phyloP scores from a whole-genome alignment of 1,284 basidiomycete genomes.

The Coniferiporia weirii region DNA sequence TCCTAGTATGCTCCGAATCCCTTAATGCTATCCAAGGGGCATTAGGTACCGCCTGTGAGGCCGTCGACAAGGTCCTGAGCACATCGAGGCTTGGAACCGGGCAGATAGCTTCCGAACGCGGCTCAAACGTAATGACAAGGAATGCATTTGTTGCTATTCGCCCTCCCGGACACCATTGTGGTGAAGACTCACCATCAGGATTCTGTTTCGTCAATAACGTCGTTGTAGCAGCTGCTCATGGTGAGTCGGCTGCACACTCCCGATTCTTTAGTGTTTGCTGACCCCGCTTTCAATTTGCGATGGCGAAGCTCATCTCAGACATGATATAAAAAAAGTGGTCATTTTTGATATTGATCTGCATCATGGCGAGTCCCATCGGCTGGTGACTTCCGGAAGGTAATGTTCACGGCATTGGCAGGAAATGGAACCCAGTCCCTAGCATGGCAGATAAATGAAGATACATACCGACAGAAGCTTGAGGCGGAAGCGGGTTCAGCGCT shows the following conservation, averaged over 20 bases:
- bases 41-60: constrained; percentile 77
- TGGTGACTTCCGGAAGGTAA: not conserved
- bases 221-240: constrained; percentile 85
- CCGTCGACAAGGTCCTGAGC: constrained; percentile 62
- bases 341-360: constrained; percentile 95
- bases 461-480: constrained; percentile 64
- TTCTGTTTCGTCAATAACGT: constrained; percentile 97
- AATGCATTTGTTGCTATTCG: constrained; percentile 81
- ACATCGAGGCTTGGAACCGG: constrained; percentile 20
- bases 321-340: constrained; percentile 75
- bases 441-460: constrained; percentile 90
- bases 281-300: not conserved
- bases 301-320: constrained; percentile 66
- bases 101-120: not conserved
- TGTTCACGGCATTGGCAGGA: constrained; percentile 39
- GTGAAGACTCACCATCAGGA: constrained; percentile 81
- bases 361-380: constrained; percentile 50
- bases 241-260: constrained; percentile 33
- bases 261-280: not conserved
- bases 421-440: constrained; percentile 91
- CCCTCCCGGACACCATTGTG: constrained; percentile 91
- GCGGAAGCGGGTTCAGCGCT: constrained; percentile 32
- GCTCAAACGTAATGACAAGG: constrained; percentile 6
- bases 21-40: constrained; percentile 73
- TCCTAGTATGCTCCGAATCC: constrained; percentile 63